These are phyloP conservation scores for Cryptosporidium ryanae DNA, from an alignment of 169 alveolate species.

Conservation along the genomic window DNA sequence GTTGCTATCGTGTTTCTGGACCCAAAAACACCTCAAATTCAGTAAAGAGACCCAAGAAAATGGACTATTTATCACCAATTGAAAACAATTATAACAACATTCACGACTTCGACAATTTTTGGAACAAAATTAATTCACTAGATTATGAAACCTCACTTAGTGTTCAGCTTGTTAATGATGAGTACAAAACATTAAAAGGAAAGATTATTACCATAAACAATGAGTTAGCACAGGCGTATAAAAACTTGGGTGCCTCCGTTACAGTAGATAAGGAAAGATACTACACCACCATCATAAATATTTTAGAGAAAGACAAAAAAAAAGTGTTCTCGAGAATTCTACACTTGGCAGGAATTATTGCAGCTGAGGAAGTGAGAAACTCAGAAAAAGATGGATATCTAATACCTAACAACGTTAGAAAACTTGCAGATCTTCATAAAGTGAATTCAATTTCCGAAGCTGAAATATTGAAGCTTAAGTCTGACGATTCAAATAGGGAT, in stretches of 20 bases:
- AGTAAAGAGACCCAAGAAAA: slow-evolving; percentile 26
- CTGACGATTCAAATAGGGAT: slow-evolving; percentile 35
- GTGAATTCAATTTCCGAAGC: slow-evolving; percentile 17
- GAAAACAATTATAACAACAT: slow-evolving; percentile 1
- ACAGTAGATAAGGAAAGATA: slow-evolving; percentile 5
- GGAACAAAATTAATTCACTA: slow-evolving; percentile 1
- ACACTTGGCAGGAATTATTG: slow-evolving; percentile 52
- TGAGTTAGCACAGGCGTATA: not conserved
- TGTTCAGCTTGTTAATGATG: not conserved
- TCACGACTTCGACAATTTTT: slow-evolving; percentile 3
- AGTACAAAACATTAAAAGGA: slow-evolving; percentile 21
- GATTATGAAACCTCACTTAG: not conserved
- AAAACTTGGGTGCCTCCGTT: not conserved
- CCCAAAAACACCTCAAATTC: slow-evolving; percentile 8
- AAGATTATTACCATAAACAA: slow-evolving; percentile 3
- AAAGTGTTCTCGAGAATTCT: slow-evolving; percentile 12
- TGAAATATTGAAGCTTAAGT: slow-evolving; percentile 36
- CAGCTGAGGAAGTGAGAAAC: slow-evolving; percentile 44
- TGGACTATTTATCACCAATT: not conserved
- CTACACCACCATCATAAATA: not conserved
- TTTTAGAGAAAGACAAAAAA: slow-evolving; percentile 21
- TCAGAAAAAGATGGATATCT: slow-evolving; percentile 1
- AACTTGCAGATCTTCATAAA: slow-evolving; percentile 43
- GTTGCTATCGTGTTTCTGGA: slow-evolving; percentile 5
- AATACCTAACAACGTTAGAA: slow-evolving; percentile 55